phyloP scores from a whole-genome alignment of 495 filamentous ascomycete genomes.

The Aspergillus avenaceus region DNA sequence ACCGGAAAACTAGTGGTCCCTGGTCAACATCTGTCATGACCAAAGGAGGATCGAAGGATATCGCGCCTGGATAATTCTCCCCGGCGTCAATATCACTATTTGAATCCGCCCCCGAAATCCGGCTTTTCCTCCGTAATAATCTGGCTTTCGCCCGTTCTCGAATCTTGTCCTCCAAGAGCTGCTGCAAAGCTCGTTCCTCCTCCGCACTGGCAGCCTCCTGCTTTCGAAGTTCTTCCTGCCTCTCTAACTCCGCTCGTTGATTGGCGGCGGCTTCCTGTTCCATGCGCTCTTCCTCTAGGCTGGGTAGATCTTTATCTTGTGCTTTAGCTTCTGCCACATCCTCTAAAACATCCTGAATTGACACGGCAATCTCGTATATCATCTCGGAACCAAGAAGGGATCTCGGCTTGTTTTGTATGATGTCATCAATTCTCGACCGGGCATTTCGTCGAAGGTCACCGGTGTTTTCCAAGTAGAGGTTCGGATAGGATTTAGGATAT shows the following conservation, averaged over 20 bases:
- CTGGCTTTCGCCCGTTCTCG: slow-evolving; percentile 44
- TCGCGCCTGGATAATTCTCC: slow-evolving; percentile 39
- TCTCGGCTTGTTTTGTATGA: slow-evolving; percentile 66
- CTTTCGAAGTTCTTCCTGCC: slow-evolving; percentile 47
- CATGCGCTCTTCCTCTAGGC: slow-evolving; percentile 84
- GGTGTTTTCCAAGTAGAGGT: slow-evolving; percentile 62
- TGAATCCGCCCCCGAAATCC: slow-evolving; percentile 31
- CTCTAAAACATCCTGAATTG: slow-evolving; percentile 83
- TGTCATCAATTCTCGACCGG: slow-evolving; percentile 62
- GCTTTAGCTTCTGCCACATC: slow-evolving; percentile 73
- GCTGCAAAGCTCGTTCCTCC: slow-evolving; percentile 69
- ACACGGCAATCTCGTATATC: slow-evolving; percentile 81
- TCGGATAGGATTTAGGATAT: slow-evolving; percentile 83
- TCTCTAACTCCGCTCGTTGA: slow-evolving; percentile 49
- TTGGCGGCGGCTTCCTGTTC: slow-evolving; percentile 57
- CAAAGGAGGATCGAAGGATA: slow-evolving; percentile 70
- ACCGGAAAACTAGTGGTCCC: slow-evolving; percentile 55
- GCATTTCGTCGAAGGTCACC: slow-evolving; percentile 60
- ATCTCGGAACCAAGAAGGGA: slow-evolving; percentile 75
- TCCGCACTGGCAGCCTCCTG: slow-evolving; percentile 58
- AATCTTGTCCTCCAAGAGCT: slow-evolving; percentile 74
- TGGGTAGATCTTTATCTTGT: slow-evolving; percentile 69
- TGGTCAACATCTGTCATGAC: slow-evolving; percentile 54
- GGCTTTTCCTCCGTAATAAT: slow-evolving; percentile 34
- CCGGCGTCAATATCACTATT: slow-evolving; percentile 25